Percentiles rank a stretch among this genome's conserved stretches.
Conservation (phyloP, 2,329 filamentous ascomycete genomes). For the Trichoderma breve region DNA sequence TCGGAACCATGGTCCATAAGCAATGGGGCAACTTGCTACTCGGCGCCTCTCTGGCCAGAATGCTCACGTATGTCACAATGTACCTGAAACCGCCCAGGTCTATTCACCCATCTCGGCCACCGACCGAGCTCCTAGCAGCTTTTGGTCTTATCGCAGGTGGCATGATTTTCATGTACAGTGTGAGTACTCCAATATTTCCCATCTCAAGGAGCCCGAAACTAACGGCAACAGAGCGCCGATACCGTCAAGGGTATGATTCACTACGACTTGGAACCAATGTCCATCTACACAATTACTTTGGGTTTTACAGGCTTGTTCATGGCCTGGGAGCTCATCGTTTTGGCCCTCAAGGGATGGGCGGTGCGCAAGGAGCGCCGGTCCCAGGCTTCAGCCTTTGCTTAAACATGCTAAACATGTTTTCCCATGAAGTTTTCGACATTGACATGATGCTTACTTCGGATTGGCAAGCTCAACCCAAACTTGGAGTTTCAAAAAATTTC, state of each 20-base stretch:
- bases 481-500: not conserved
- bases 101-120: slow-evolving; percentile 76
- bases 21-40: slow-evolving; percentile 89
- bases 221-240: slow-evolving; percentile 61
- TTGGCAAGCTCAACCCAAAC: not conserved
- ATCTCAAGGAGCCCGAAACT: slow-evolving; percentile 14
- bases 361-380: slow-evolving; percentile 44
- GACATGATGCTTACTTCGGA: not conserved
- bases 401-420: not conserved
- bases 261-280: slow-evolving; percentile 83
- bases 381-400: not conserved
- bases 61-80: slow-evolving; percentile 73
- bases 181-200: slow-evolving; percentile 46
- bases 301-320: slow-evolving; percentile 80
- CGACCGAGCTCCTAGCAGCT: slow-evolving; percentile 80
- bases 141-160: slow-evolving; percentile 89
- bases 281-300: slow-evolving; percentile 85
- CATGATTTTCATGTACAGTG: slow-evolving; percentile 87
- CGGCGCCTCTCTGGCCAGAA: slow-evolving; percentile 75
- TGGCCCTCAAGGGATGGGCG: slow-evolving; percentile 89
- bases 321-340: slow-evolving; percentile 75
- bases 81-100: slow-evolving; percentile 81
- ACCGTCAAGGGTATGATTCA: slow-evolving; percentile 73
- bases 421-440: not conserved
- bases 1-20: slow-evolving; percentile 87